These are phyloP conservation scores for Apostasia shenzhenica DNA, from an alignment of 106 monocot species.

Conservation along the genomic window DNA sequence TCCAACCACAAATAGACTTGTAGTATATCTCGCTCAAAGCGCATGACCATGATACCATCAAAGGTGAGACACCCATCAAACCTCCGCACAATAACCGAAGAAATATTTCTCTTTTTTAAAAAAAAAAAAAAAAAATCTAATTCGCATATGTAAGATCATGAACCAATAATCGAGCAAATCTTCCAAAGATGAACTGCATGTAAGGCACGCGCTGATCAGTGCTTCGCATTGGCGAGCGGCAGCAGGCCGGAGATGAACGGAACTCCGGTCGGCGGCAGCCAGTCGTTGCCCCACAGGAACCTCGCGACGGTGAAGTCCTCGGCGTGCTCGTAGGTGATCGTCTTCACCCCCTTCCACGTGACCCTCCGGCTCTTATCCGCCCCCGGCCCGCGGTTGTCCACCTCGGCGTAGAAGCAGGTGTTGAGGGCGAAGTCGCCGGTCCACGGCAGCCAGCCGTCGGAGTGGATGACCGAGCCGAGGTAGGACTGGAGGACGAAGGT, in stretches of 20 bases:
- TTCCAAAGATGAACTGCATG: no score
- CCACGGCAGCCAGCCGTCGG: conserved; percentile 62
- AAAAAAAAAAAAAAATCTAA: no score
- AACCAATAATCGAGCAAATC: no score
- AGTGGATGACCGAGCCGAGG: conserved; percentile 36
- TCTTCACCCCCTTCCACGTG: conserved; percentile 47
- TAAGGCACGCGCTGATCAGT: no score
- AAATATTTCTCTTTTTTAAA: no score
- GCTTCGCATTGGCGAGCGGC: not conserved
- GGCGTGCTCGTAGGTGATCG: conserved; percentile 12
- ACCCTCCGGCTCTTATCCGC: conserved; percentile 27
- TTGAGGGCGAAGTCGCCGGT: conserved; percentile 28
- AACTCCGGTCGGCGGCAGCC: conserved; percentile 24
- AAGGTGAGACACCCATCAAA: no score
- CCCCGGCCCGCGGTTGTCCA: conserved; percentile 47
- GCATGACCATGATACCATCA: no score
- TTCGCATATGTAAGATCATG: no score
- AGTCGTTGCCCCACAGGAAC: conserved; percentile 30
- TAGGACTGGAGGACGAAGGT: conserved; percentile 43
- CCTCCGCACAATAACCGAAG: no score
- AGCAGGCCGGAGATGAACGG: conserved; percentile 20
- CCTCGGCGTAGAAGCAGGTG: conserved; percentile 46
- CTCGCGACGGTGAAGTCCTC: conserved; percentile 27
- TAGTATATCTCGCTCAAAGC: no score
- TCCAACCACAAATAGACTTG: no score